Percentiles rank a stretch among this genome's conserved stretches.
Evolutionary conservation across 2,329 filamentous ascomycete genomes (phyloP).

Genomic region (Xylaria sp.): DNA sequence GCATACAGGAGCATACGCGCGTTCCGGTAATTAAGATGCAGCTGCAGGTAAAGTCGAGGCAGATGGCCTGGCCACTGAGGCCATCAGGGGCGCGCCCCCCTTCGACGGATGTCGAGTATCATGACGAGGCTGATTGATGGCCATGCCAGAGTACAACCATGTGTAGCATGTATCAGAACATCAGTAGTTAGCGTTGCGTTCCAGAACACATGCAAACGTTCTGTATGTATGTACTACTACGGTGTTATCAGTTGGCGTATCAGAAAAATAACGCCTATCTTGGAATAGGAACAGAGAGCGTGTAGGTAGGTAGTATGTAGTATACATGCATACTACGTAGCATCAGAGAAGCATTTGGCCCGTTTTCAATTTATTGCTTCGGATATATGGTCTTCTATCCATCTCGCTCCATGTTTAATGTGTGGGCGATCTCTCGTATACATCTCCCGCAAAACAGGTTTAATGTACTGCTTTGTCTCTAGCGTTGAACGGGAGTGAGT

Average conservation of each 20-base stretch:
- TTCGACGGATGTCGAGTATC: slow-evolving; percentile 9
- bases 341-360: not conserved
- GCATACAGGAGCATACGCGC: slow-evolving; percentile 11
- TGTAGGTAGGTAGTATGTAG: not conserved
- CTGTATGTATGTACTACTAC: not conserved
- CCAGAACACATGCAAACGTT: slow-evolving; percentile 24
- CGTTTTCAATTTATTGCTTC: slow-evolving; percentile 6
- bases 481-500: slow-evolving; percentile 13
- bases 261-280: slow-evolving; percentile 1
- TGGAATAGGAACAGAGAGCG: not conserved
- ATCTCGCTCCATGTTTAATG: not conserved
- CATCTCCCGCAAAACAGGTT: slow-evolving; percentile 15
- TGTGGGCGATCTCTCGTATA: slow-evolving; percentile 27
- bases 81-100: not conserved
- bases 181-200: slow-evolving; percentile 2
- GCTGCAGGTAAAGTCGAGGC: slow-evolving; percentile 24
- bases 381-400: not conserved
- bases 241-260: slow-evolving; percentile 9
- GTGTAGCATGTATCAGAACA: slow-evolving; percentile 12
- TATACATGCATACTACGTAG: not conserved
- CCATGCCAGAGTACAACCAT: not conserved
- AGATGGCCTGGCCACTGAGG: slow-evolving; percentile 7
- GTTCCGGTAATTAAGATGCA: slow-evolving; percentile 27
- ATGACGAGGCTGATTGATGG: slow-evolving; percentile 22
- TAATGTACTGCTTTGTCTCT: slow-evolving; percentile 11